Evolutionary conservation across 129 eudicot species (phyloP).

Genomic region (Kitagawia praeruptora): DNA sequence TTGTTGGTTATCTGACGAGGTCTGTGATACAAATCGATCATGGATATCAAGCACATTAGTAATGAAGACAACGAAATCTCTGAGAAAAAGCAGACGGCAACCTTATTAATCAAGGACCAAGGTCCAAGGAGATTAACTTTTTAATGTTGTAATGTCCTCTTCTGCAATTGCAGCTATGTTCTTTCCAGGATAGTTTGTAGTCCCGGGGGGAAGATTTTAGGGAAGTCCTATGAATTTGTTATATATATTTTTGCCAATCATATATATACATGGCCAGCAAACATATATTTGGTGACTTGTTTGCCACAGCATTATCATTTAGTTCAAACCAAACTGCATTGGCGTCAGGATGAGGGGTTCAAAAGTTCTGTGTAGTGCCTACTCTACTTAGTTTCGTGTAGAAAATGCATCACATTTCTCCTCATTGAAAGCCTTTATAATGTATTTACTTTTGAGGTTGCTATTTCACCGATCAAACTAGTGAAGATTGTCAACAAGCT

Average conservation of each 20-base stretch:
- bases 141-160: not conserved
- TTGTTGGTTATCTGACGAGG: conserved; percentile 78
- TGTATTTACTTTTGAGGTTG: not conserved
- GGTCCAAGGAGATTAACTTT: not conserved
- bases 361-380: not conserved
- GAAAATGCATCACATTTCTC: not conserved
- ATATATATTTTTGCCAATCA: not conserved
- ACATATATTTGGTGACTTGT: not conserved
- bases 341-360: not conserved
- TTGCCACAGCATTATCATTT: not conserved
- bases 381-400: not conserved
- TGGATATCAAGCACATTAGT: conserved; percentile 11
- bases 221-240: not conserved
- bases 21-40: conserved; percentile 26
- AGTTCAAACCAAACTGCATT: not conserved
- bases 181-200: not conserved
- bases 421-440: not conserved
- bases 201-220: not conserved
- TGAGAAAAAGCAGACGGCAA: conserved; percentile 47
- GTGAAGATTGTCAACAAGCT: not conserved
- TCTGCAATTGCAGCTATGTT: not conserved
- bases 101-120: conserved; percentile 43
- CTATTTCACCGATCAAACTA: not conserved
- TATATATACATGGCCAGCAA: not conserved
- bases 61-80: not conserved